Evolutionary conservation across 768 basidiomycete genomes (phyloP).

Genomic region (Daedaleopsis sinensis): DNA sequence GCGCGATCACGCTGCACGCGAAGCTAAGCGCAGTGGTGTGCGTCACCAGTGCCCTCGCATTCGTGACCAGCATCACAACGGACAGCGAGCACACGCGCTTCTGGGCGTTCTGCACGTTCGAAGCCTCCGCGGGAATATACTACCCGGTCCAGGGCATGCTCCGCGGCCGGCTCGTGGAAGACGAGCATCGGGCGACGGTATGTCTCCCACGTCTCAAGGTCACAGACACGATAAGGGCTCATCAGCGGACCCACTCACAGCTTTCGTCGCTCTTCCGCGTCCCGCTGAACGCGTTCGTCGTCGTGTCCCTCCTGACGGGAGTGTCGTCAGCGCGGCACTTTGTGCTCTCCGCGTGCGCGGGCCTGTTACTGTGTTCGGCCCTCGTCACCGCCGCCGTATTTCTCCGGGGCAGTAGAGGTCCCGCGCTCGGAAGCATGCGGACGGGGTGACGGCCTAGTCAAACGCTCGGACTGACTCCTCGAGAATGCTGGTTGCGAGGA

Average conservation of each 20-base stretch:
- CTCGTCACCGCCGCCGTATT: conserved; percentile 49
- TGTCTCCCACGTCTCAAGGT: conserved; percentile 24
- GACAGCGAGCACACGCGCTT: conserved; percentile 55
- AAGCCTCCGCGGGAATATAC: conserved; percentile 79
- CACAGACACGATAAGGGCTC: not conserved
- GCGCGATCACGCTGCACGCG: conserved; percentile 60
- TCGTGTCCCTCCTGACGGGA: conserved; percentile 67
- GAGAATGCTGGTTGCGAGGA: too few relatives aligned
- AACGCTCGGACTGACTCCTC: too few relatives aligned
- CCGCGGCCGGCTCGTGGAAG: conserved; percentile 63
- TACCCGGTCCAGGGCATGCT: conserved; percentile 81
- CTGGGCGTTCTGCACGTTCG: conserved; percentile 75
- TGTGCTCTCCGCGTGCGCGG: conserved; percentile 60
- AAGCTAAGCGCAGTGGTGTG: conserved; percentile 69
- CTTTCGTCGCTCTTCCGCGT: conserved; percentile 74
- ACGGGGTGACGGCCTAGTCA: not conserved
- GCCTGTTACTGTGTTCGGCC: conserved; percentile 61
- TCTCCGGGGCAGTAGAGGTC: conserved; percentile 4
- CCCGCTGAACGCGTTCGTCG: conserved; percentile 75
- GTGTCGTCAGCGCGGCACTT: conserved; percentile 63
- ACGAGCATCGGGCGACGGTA: conserved; percentile 77
- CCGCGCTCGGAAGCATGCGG: conserved; percentile 7
- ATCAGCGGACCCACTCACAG: conserved; percentile 34
- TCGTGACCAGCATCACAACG: conserved; percentile 51
- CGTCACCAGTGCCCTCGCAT: conserved; percentile 56